These are phyloP conservation scores for Bryoerythrophyllum caledonicum DNA, from an alignment of 225 moss, liverwort and hornwort genomes.

Conservation along the genomic window DNA sequence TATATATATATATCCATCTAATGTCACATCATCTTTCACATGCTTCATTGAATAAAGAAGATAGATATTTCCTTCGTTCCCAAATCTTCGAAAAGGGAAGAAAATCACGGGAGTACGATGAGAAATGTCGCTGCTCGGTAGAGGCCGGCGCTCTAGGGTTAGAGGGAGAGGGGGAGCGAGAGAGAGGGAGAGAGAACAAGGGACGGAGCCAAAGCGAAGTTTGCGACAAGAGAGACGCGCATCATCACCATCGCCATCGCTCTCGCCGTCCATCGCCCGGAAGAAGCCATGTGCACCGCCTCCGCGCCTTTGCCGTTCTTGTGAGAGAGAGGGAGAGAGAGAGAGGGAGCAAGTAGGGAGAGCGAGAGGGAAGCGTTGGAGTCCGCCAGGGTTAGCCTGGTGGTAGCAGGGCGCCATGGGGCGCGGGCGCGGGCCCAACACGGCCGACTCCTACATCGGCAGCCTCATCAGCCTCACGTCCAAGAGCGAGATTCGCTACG, in stretches of 20 bases:
- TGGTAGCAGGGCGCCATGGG: slow-evolving; percentile 42
- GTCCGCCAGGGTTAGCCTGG: slow-evolving; percentile 3
- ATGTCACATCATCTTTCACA: too few species aligned
- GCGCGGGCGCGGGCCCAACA: slow-evolving; percentile 81
- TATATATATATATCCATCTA: too few species aligned
- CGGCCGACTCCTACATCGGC: slow-evolving; percentile 98
- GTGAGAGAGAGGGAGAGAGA: slow-evolving; percentile 1
- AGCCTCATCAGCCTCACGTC: slow-evolving; percentile 99
- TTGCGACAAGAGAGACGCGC: too few species aligned
- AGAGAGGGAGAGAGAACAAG: not conserved
- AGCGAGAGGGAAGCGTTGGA: not conserved
- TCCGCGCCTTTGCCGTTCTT: not conserved
- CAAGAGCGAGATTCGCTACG: slow-evolving; percentile 98
- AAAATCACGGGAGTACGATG: too few species aligned
- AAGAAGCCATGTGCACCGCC: slow-evolving; percentile 15
- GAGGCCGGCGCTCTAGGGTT: not conserved
- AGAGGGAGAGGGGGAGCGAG: not conserved
- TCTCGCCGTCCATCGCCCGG: not conserved
- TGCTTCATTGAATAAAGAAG: too few species aligned
- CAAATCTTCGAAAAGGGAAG: not conserved
- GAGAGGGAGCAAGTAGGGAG: not conserved
- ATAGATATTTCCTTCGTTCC: too few species aligned
- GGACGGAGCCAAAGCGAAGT: not conserved
- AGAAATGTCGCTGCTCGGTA: too few species aligned
- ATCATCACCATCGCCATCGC: not conserved